Conservation (phyloP, 345 rosid species). For the Melaleuca quinquenervia region DNA sequence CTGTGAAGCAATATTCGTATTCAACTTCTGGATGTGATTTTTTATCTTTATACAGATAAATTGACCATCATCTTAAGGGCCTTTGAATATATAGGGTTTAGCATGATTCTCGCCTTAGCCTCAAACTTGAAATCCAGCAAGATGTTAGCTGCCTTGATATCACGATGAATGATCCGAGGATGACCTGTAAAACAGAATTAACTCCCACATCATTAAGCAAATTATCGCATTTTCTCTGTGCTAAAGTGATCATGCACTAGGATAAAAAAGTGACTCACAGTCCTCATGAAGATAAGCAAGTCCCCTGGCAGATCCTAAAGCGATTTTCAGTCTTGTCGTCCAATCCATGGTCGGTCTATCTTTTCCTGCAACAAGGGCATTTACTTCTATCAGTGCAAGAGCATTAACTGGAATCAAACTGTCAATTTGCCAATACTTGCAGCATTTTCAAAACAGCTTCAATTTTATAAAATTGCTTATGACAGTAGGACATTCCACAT, state of each 20-base stretch:
- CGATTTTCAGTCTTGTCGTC: slow-evolving; percentile 63
- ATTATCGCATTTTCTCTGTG: neutral
- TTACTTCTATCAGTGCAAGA: neutral
- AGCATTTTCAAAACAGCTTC: neutral
- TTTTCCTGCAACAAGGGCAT: slow-evolving; percentile 29
- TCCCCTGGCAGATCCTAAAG: slow-evolving; percentile 89
- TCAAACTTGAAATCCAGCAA: slow-evolving; percentile 78
- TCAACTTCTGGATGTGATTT: neutral
- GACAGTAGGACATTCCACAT: neutral
- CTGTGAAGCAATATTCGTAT: slow-evolving; percentile 14
- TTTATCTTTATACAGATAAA: neutral
- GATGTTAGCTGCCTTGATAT: slow-evolving; percentile 83
- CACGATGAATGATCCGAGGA: slow-evolving; percentile 92
- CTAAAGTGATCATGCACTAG: neutral
- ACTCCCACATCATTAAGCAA: neutral
- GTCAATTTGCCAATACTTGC: neutral
- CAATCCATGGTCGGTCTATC: slow-evolving; percentile 76
- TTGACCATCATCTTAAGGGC: neutral
- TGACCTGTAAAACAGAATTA: slow-evolving; percentile 36
- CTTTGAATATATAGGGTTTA: neutral
- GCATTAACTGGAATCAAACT: neutral
- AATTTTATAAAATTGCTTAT: neutral
- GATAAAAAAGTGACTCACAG: slow-evolving; percentile 32
- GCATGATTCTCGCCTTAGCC: slow-evolving; percentile 45
- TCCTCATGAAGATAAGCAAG: slow-evolving; percentile 97